Evolutionary conservation across 2,329 filamentous ascomycete species (phyloP), one percentile per base, ranked within the genome.

Genomic region (Claviceps spartinae): DNA sequence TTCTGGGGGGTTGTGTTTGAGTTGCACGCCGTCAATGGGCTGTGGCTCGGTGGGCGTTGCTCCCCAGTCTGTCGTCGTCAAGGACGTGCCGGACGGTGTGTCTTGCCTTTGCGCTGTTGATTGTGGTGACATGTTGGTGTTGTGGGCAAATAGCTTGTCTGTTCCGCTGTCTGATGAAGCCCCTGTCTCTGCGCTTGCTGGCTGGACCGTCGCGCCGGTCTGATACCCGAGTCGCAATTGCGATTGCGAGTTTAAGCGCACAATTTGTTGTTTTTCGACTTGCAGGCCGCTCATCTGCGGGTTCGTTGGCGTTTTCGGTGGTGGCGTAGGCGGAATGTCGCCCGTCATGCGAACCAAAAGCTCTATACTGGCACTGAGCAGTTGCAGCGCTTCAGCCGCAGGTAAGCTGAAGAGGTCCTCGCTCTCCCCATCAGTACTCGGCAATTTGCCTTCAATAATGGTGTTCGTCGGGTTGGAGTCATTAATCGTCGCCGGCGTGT

Each of bases 271-370:
- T 63, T 82, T 83, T 61, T 83, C 81, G 24, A 72, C 73, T 60
- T 81, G 76, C 71, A 83, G 77, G 34, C 73, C 77, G 55, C 72
- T 74, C 78, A 83, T 80, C 62, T 82, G 81, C 22, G 84, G 82
- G n/a, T 82, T 77, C 2, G 75, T 76, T 0, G 79, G 79, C 24
- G 75, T 76, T 50, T 75, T 76, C 2, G 83, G 77, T 5, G 85
- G 84, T 52, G 85, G 86, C n/a, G 84, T 93, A 16, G 85, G 85
- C 22, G 86, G 87, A 13, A 93, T 74, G 61, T 95, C 87, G 62
- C 86, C 85, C 1, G 85, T 87, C 54, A 83, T 73, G 56, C 78
- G 77, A 30, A 88, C 83, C 49, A 93, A 74, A 4, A 80, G 75
- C 60, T 89, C 85, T 54, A 89, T 72, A 53, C 80, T 80, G 41